A percentile compares a stretch with the other conserved stretches of the same genome.
phyloP scores from a whole-genome alignment of 768 basidiomycete genomes.

The Leccinum variicolor region DNA sequence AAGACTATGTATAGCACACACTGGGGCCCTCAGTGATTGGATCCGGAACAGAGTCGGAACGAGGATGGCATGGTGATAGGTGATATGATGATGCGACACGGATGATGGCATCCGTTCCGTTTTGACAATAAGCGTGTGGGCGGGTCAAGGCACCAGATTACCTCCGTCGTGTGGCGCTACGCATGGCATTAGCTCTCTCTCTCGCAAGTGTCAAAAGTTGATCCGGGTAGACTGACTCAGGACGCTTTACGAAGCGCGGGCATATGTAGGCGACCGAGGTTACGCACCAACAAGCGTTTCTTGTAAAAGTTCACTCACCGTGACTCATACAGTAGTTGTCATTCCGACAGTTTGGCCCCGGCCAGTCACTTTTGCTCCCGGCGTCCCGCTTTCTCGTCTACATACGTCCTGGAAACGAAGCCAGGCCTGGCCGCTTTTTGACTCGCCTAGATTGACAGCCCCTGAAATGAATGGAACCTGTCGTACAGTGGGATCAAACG shows the following conservation, averaged over 20 bases:
- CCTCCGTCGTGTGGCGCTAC: neutral
- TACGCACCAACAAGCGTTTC: neutral
- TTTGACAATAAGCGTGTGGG: neutral
- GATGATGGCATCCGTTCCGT: neutral
- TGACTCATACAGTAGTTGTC: neutral
- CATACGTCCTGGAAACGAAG: neutral
- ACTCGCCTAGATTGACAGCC: neutral
- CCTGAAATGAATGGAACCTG: slow-evolving; percentile 5
- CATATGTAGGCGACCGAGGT: neutral
- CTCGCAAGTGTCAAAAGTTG: neutral
- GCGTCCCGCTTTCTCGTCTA: neutral
- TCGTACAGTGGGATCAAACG: slow-evolving; percentile 2
- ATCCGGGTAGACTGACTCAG: neutral
- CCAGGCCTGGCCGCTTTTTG: neutral
- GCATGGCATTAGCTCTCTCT: no score
- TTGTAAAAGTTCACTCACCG: neutral
- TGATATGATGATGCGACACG: no score
- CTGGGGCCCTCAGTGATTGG: neutral
- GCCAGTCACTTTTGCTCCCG: neutral
- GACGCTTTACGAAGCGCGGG: neutral
- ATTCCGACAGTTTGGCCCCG: neutral
- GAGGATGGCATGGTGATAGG: neutral
- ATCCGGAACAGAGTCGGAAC: neutral
- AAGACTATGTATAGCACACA: neutral
- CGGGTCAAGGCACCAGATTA: neutral